Percentiles rank a stretch among this genome's conserved stretches.
Conservation (phyloP, 106 monocot genomes). For the Cymbidium sinense region DNA sequence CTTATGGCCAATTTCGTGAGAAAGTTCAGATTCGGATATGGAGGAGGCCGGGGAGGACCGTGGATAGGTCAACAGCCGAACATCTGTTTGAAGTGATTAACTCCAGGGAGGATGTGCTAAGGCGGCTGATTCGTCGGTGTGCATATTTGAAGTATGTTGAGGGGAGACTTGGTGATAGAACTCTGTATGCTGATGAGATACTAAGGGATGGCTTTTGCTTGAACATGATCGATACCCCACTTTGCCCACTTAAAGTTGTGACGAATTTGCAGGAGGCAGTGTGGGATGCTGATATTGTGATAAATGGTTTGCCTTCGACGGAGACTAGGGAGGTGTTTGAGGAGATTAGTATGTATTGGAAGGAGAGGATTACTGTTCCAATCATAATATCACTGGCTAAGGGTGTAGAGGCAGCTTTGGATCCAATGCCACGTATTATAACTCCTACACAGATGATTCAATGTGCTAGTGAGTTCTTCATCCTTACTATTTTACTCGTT, state of each 20-base stretch:
- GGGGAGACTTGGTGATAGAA: slow-evolving; percentile 55
- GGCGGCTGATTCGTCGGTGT: slow-evolving; percentile 50
- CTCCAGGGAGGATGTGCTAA: slow-evolving; percentile 49
- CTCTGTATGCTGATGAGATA: slow-evolving; percentile 58
- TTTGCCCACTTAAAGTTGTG: slow-evolving; percentile 65
- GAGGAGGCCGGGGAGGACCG: slow-evolving; percentile 42
- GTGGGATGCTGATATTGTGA: slow-evolving; percentile 69
- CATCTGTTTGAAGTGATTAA: slow-evolving; percentile 70
- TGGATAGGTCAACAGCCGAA: slow-evolving; percentile 47
- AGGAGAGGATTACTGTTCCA: slow-evolving; percentile 51
- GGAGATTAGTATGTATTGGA: slow-evolving; percentile 69
- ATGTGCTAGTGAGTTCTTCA: slow-evolving; percentile 44
- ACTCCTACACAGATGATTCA: slow-evolving; percentile 73
- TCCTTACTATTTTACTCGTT: background rate
- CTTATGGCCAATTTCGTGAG: slow-evolving; percentile 48
- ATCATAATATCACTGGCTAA: slow-evolving; percentile 57
- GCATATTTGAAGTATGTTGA: slow-evolving; percentile 64
- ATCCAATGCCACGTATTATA: slow-evolving; percentile 48
- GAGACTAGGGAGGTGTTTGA: slow-evolving; percentile 57
- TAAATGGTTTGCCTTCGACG: slow-evolving; percentile 62
- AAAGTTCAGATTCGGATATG: slow-evolving; percentile 61
- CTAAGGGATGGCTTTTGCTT: slow-evolving; percentile 64
- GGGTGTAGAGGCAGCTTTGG: slow-evolving; percentile 57
- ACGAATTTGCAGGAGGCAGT: slow-evolving; percentile 71
- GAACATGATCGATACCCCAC: slow-evolving; percentile 68